A percentile compares a stretch with the other conserved stretches of the same genome.
phyloP scores from a whole-genome alignment of 768 basidiomycete genomes.

The Boletus bicolor region DNA sequence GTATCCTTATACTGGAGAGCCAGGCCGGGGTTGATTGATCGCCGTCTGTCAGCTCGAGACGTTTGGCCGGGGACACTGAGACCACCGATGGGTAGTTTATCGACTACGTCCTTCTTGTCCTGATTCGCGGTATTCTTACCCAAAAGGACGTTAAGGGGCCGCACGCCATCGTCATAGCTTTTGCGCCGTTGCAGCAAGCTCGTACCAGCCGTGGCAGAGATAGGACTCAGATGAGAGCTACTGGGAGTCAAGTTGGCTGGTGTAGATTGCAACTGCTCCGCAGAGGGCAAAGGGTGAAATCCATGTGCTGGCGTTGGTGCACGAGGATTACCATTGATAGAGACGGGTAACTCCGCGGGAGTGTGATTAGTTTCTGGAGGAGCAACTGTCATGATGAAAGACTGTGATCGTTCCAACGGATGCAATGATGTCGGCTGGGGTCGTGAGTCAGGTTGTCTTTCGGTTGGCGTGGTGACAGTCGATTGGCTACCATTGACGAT shows the following conservation, averaged over 20 bases:
- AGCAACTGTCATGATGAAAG: constrained; percentile 43
- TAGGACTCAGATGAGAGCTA: constrained; percentile 22
- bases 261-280: constrained; percentile 15
- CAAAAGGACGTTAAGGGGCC: constrained; percentile 37
- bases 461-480: constrained; percentile 20
- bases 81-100: constrained; percentile 9
- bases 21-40: constrained; percentile 55
- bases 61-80: constrained; percentile 30
- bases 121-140: constrained; percentile 15
- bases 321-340: constrained; percentile 3
- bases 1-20: constrained; percentile 30
- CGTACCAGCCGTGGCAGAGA: constrained; percentile 13
- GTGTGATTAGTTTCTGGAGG: constrained; percentile 31
- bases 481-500: background rate
- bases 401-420: constrained; percentile 32
- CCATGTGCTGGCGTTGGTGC: background rate
- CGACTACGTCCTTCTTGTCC: constrained; percentile 9
- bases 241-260: constrained; percentile 7
- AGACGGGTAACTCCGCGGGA: constrained; percentile 1
- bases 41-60: constrained; percentile 43
- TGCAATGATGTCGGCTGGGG: constrained; percentile 11
- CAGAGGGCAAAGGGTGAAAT: constrained; percentile 1
- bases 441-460: constrained; percentile 9
- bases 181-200: constrained; percentile 30
- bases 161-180: constrained; percentile 44